Conservation (phyloP, 2,329 filamentous ascomycete species). For the Thelonectria discophora region DNA sequence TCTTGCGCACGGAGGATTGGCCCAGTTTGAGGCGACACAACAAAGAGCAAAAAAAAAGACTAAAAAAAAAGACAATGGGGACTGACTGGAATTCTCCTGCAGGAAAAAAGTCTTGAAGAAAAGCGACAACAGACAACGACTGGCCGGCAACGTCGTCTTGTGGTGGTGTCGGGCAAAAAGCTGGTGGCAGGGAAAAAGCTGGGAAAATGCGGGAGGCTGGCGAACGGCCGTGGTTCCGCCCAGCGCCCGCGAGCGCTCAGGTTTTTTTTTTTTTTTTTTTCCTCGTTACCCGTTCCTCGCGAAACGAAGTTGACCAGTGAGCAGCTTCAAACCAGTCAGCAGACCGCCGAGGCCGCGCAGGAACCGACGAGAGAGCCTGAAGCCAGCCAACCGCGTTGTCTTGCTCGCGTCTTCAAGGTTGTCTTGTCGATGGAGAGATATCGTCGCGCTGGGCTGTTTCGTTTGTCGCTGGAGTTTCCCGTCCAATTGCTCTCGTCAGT, state of each 20-base stretch:
- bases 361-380: slow-evolving; percentile 1
- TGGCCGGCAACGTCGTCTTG: slow-evolving; percentile 26
- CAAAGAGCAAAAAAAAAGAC: background rate
- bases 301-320: slow-evolving; percentile 18
- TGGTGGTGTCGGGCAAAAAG: slow-evolving; percentile 45
- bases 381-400: slow-evolving; percentile 8
- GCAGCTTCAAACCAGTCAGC: slow-evolving; percentile 29
- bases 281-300: too few relatives aligned
- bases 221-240: slow-evolving; percentile 28
- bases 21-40: too few relatives aligned
- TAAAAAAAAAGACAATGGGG: slow-evolving; percentile 1
- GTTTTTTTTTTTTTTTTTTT: background rate
- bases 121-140: slow-evolving; percentile 20
- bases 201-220: slow-evolving; percentile 37
- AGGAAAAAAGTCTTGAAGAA: slow-evolving; percentile 14
- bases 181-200: slow-evolving; percentile 42
- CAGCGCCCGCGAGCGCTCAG: slow-evolving; percentile 33
- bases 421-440: too few relatives aligned
- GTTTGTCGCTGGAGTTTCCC: slow-evolving; percentile 3
- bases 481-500: slow-evolving; percentile 13
- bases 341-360: slow-evolving; percentile 19
- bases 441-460: background rate
- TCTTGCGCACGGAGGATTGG: background rate
- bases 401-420: background rate
- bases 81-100: slow-evolving; percentile 19